Conservation (phyloP, 768 basidiomycete species). For the Stropharia rugosoannulata region DNA sequence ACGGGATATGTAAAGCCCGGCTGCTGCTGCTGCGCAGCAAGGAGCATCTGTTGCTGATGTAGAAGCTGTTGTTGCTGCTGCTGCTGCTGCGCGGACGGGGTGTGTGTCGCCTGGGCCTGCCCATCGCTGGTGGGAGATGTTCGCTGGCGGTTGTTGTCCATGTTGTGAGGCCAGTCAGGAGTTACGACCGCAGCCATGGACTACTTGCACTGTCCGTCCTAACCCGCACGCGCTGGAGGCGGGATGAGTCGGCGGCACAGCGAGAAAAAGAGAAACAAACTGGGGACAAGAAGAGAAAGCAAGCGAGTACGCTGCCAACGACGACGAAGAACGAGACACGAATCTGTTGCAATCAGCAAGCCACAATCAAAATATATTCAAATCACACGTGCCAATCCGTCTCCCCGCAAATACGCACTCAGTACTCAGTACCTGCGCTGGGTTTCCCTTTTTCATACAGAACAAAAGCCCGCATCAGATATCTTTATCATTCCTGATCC, state of each 20-base stretch:
- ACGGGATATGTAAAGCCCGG: conserved; percentile 64
- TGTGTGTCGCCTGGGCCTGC: conserved; percentile 10
- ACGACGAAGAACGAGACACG: conserved; percentile 24
- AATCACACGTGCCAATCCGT: conserved; percentile 20
- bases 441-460: conserved; percentile 2
- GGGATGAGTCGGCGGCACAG: background rate
- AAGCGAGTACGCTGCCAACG: conserved; percentile 29
- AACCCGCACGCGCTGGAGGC: conserved; percentile 35
- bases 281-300: background rate
- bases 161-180: conserved; percentile 70
- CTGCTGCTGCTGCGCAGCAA: conserved; percentile 27
- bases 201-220: conserved; percentile 31
- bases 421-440: background rate
- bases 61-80: conserved; percentile 17
- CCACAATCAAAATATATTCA: conserved; percentile 32
- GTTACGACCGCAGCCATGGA: conserved; percentile 81
- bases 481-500: conserved; percentile 1
- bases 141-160: conserved; percentile 65
- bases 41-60: conserved; percentile 18
- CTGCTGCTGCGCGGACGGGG: conserved; percentile 23
- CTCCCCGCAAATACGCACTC: conserved; percentile 1
- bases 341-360: conserved; percentile 36
- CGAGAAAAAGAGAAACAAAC: conserved; percentile 2
- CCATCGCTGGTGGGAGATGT: conserved; percentile 60
- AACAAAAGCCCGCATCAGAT: background rate